These are phyloP conservation scores for Pichia sp. DNA, from an alignment of 1,139 yeast species.

Conservation along the genomic window DNA sequence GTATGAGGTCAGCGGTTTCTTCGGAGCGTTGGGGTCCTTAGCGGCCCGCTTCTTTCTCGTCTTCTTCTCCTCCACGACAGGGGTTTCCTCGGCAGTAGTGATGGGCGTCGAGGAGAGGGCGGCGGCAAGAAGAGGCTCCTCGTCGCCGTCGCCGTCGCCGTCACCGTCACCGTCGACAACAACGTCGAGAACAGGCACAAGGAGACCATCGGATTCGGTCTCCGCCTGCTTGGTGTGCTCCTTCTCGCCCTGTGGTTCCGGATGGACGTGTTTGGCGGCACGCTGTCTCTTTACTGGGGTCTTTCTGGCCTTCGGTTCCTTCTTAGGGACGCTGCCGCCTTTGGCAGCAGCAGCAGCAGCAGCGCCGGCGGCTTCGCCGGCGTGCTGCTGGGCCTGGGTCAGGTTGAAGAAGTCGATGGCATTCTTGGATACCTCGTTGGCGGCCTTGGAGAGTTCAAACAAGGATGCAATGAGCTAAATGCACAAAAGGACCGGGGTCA, in stretches of 20 bases:
- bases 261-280: background rate
- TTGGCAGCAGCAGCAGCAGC: background rate
- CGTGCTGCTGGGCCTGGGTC: slow-evolving; percentile 29
- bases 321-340: slow-evolving; percentile 1
- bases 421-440: slow-evolving; percentile 75
- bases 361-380: background rate
- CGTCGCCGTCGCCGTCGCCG: background rate
- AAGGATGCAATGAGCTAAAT: slow-evolving; percentile 62
- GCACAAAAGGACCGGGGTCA: background rate
- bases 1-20: slow-evolving; percentile 71
- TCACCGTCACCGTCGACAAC: background rate
- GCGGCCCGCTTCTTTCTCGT: slow-evolving; percentile 37
- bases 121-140: too few relatives aligned
- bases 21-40: slow-evolving; percentile 61
- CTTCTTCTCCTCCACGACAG: slow-evolving; percentile 32
- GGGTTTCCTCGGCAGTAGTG: background rate
- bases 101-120: background rate
- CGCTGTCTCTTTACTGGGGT: background rate
- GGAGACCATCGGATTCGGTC: background rate
- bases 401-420: slow-evolving; percentile 69
- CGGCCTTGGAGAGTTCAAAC: slow-evolving; percentile 71
- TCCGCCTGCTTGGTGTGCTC: background rate
- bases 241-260: background rate
- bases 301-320: background rate
- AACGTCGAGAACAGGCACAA: background rate